These are phyloP conservation scores for Trichoderma koningii DNA, from an alignment of 2,329 filamentous ascomycete genomes.

Conservation along the genomic window DNA sequence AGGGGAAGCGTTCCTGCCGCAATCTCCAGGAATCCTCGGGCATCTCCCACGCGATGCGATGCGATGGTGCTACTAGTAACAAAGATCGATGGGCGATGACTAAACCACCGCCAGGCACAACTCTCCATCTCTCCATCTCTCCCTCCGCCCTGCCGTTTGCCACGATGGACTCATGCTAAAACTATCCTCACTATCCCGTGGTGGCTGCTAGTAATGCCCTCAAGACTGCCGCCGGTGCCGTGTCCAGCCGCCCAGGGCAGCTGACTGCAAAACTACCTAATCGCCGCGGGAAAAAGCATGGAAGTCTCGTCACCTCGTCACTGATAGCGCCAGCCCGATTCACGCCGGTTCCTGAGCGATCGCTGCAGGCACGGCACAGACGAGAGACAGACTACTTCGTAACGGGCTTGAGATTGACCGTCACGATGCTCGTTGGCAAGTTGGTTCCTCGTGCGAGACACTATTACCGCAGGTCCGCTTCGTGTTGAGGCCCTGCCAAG, in stretches of 20 bases:
- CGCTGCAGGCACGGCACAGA: conserved; percentile 19
- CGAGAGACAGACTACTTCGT: background rate
- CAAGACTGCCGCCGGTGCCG: background rate
- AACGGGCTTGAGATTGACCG: conserved; percentile 11
- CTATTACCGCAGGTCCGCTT: background rate
- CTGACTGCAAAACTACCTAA: conserved; percentile 12
- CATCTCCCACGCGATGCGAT: background rate
- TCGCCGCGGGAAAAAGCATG: conserved; percentile 7
- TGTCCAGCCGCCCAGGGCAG: conserved; percentile 2
- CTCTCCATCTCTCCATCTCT: background rate
- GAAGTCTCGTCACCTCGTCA: conserved; percentile 26
- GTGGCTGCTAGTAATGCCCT: background rate
- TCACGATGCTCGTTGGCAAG: background rate
- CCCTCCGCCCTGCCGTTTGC: background rate
- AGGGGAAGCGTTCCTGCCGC: background rate
- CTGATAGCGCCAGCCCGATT: conserved; percentile 9
- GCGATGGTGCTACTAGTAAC: too few relatives aligned
- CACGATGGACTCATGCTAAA: conserved; percentile 11
- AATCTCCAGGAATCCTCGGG: background rate
- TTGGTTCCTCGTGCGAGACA: too few relatives aligned
- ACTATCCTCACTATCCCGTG: too few relatives aligned
- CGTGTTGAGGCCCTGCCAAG: conserved; percentile 3
- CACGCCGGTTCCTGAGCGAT: conserved; percentile 26
- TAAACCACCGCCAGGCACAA: background rate
- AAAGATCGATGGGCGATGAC: background rate